Evolutionary conservation across 2,329 filamentous ascomycete genomes (phyloP).

Genomic region (Penicillium psychrosexuale): DNA sequence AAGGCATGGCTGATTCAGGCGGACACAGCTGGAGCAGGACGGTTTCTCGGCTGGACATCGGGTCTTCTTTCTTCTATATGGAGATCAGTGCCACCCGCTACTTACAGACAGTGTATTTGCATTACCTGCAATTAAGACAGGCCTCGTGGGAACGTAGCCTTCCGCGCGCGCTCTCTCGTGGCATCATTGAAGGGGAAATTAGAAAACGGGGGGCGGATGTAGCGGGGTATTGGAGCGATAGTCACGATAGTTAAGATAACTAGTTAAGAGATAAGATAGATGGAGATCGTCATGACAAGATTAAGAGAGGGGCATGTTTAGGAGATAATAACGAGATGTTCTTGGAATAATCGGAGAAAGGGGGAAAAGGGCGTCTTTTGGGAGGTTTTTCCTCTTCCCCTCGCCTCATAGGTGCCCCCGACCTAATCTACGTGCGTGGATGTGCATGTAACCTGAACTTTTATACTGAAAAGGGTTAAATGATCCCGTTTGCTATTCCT

Average conservation of each 20-base stretch:
- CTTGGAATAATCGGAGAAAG: not conserved
- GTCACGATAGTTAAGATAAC: too few relatives aligned
- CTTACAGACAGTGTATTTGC: not conserved
- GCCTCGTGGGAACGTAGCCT: slow-evolving; percentile 36
- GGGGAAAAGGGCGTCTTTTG: not conserved
- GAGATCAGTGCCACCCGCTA: slow-evolving; percentile 8
- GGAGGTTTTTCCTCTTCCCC: not conserved
- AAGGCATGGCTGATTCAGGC: slow-evolving; percentile 49
- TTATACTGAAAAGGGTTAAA: slow-evolving; percentile 15
- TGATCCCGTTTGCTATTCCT: slow-evolving; percentile 1
- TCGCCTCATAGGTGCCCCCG: not conserved
- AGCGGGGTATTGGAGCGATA: slow-evolving; percentile 1
- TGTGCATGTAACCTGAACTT: not conserved
- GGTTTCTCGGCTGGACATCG: slow-evolving; percentile 54
- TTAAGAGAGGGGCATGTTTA: not conserved
- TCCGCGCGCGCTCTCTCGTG: slow-evolving; percentile 29
- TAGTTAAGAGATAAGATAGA: not conserved
- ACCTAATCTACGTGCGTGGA: not conserved
- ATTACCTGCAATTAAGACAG: slow-evolving; percentile 49
- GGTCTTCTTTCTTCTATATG: slow-evolving; percentile 48
- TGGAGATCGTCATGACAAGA: not conserved
- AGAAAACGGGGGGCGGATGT: not conserved
- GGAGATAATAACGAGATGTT: not conserved
- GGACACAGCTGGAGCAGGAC: slow-evolving; percentile 51
- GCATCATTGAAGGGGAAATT: slow-evolving; percentile 20